Base-by-base conservation (phyloP, 2,329 filamentous ascomycete species). In the Colletotrichum trifolii region DNA sequence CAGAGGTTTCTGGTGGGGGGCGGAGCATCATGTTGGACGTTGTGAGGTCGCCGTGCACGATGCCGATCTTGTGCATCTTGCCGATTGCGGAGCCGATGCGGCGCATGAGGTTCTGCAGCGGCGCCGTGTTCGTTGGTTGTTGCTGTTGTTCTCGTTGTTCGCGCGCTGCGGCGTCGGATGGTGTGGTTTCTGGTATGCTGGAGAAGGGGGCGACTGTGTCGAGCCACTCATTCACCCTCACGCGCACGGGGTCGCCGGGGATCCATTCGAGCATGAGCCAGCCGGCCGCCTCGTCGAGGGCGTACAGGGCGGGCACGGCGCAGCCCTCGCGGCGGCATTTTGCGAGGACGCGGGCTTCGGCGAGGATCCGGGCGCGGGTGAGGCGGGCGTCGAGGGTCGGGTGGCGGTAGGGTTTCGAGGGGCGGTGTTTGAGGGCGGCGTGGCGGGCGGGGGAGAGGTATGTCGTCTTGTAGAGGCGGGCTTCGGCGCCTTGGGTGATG, bases 1-100 rank as follows among this genome's bases (percentile, higher is more conserved):
- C 68, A 45, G 68, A 34, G 58, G 71, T 59, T 36, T 45, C 2
- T 46, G 12, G 55, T n/a, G 73, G 73, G 12, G 83, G 82, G 66
- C 87, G 77, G 70, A 98, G 75, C 90, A 99, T 97, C 81, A 99
- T 85, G 79, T 99, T 99, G 79, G 94, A 97, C 68, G 94, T 99
- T 66, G 96, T 99, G 79, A 99, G 79, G 80, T 99, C 96, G 45
- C 96, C 96, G 80, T 99, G 96, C 64, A 97, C 89, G 60, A 98
- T 87, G 13, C 95, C 95, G n/a, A 89, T 85, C 59, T 85, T 86
- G 82, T 99, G 96, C 82, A 99, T 81, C 59, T 77, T 84, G 8
- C 91, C 94, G 13, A 97, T 86, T 2, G 89, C 89, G 6, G 76
- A 73, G 1, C 93, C 94, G 65, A 97, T 88, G 68, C 86, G 83